These are phyloP conservation scores for Solanum commersonii DNA, from an alignment of 257 asterid species.

Conservation along the genomic window DNA sequence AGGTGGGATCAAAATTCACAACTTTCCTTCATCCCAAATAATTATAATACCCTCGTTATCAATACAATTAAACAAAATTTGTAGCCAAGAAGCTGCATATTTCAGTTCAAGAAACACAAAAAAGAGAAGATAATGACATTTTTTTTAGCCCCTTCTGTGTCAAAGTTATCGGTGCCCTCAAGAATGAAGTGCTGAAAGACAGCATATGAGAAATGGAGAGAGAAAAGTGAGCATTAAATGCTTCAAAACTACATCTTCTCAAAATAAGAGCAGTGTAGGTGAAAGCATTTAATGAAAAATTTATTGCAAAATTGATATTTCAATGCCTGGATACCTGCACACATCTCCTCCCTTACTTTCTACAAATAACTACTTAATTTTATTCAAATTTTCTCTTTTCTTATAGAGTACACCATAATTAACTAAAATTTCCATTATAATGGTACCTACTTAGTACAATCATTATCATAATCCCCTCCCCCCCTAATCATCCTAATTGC, in stretches of 20 bases:
- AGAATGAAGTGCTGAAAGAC: constrained; percentile 1
- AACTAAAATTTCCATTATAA: not conserved
- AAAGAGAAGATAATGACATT: not conserved
- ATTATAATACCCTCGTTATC: not conserved
- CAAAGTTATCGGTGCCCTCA: not conserved
- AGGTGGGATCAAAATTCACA: not conserved
- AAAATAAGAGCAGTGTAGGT: constrained; percentile 25
- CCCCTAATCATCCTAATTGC: not conserved
- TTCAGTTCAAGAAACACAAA: not conserved
- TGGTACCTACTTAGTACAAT: not conserved
- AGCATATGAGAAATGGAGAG: not conserved
- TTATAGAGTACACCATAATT: not conserved
- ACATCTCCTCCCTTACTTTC: constrained; percentile 8
- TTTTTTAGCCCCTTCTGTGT: not conserved
- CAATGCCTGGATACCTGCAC: constrained; percentile 32
- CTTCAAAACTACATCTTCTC: constrained; percentile 22
- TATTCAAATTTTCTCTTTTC: not conserved
- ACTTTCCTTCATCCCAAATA: not conserved
- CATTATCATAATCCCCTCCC: not conserved
- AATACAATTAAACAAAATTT: not conserved
- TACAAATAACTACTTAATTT: not conserved
- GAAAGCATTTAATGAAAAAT: constrained; percentile 33
- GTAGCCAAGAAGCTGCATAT: not conserved
- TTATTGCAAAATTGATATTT: constrained; percentile 21
- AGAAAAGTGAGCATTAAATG: constrained; percentile 22